phyloP scores from a whole-genome alignment of 1,139 yeast species.

The Kodamaea fungicola region DNA sequence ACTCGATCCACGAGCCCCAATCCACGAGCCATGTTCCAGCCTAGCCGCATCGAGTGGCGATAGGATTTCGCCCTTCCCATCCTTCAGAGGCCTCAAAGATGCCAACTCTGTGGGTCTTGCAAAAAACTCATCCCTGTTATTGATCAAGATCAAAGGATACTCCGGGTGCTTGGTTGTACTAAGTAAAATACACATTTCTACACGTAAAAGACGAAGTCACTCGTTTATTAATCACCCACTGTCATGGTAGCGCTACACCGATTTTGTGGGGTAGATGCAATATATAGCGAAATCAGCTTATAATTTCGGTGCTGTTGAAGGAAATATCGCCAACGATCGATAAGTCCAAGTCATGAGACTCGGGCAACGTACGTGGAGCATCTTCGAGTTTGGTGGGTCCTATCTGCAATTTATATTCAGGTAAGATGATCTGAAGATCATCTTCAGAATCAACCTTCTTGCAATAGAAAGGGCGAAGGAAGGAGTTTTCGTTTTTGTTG shows the following conservation, averaged over 20 bases:
- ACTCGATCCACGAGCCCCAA: constrained; percentile 43
- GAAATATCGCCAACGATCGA: constrained; percentile 5
- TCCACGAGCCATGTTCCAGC: constrained; percentile 86
- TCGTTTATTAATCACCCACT: too few relatives aligned
- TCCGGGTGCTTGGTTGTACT: constrained; percentile 61
- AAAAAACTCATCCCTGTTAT: constrained; percentile 85
- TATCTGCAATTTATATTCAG: too few relatives aligned
- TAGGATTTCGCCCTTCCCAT: constrained; percentile 34
- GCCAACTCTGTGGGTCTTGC: constrained; percentile 70
- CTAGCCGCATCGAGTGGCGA: constrained; percentile 78
- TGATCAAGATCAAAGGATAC: constrained; percentile 65
- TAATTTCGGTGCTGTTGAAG: constrained; percentile 3
- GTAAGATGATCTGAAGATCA: too few relatives aligned
- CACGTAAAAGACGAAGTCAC: neutral
- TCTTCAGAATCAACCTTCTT: too few relatives aligned
- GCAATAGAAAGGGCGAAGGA: too few relatives aligned
- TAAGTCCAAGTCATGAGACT: neutral
- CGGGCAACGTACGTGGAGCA: too few relatives aligned
- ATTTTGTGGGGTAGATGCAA: neutral
- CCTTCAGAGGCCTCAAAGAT: constrained; percentile 38
- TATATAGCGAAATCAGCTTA: too few relatives aligned
- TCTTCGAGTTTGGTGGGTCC: too few relatives aligned
- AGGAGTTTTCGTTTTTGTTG: too few relatives aligned
- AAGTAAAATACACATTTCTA: constrained; percentile 59
- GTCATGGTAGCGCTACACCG: neutral